Conservation (phyloP, 176 grass and related monocot species). For the Rhynchospora breviuscula region DNA sequence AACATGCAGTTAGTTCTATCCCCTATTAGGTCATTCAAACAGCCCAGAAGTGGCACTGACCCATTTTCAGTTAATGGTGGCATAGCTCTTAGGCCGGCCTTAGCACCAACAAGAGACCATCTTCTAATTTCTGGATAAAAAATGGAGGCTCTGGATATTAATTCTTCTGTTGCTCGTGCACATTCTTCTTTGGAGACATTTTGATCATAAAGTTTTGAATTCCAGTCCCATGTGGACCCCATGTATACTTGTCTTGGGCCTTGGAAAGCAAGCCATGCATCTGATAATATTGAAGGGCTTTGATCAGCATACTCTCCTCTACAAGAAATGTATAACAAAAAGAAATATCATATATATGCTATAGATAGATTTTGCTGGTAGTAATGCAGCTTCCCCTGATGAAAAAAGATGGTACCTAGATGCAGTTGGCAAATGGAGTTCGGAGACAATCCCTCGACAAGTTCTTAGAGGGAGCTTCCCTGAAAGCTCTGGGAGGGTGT, state of each 20-base stretch:
- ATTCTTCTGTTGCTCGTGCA: constrained; percentile 45
- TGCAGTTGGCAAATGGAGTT: constrained; percentile 60
- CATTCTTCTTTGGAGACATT: constrained; percentile 65
- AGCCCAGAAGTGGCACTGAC: constrained; percentile 71
- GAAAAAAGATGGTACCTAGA: constrained; percentile 24
- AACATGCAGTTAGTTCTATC: constrained; percentile 40
- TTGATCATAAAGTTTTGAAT: constrained; percentile 44
- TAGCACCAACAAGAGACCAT: constrained; percentile 58
- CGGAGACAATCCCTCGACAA: constrained; percentile 68
- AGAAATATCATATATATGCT: constrained; percentile 4
- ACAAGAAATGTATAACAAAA: constrained; percentile 22
- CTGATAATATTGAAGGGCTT: constrained; percentile 81
- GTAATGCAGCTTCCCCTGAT: background rate
- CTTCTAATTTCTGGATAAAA: constrained; percentile 77
- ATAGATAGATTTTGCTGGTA: background rate
- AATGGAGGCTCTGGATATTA: constrained; percentile 62
- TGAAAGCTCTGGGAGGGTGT: constrained; percentile 58
- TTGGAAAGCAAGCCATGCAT: constrained; percentile 88
- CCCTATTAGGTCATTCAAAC: constrained; percentile 50
- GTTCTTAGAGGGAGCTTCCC: constrained; percentile 77
- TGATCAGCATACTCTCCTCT: constrained; percentile 52
- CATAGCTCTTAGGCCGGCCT: constrained; percentile 81
- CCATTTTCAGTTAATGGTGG: constrained; percentile 74
- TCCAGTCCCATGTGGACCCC: constrained; percentile 96
- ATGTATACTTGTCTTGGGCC: constrained; percentile 48